Evolutionary conservation across 2,329 filamentous ascomycete genomes (phyloP), one percentile per base, ranked within the genome.

Genomic region (Xylaria sp.): DNA sequence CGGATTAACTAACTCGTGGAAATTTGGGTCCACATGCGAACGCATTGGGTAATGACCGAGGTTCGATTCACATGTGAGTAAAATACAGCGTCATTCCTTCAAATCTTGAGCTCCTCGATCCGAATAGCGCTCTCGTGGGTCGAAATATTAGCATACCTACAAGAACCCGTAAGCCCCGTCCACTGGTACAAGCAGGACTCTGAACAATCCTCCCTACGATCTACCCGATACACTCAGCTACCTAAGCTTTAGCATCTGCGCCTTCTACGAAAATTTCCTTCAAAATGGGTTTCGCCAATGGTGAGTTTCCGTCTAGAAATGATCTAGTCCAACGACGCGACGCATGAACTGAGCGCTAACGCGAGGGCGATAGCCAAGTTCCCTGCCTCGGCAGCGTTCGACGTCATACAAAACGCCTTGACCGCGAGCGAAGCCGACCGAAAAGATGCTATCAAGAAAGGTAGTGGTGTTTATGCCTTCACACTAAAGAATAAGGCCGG

Each of bases 351-450:
- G 17, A 65, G 4, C 24, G 21, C 61, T 69, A 54, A 74, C 57
- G 30, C 12, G 47, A 32, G 50, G 5, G 7, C 42, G 30, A 57
- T 75, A 94, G 92, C 89, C 81, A 90, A 90, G 74, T 98, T 97
- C 83, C 95, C 96, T 73, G 89, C 95, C 78, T 98, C 96, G 68
- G 90, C 83, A 73, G 94, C 94, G 74, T 99, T 99, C 82, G 96
- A 99, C 79, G 86, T 85, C 77, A 98, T 99, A 86, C 89, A 92
- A 81, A 79, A 83, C 62, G 88, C 90, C 61, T 90, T 99, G 72
- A 82, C 85, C 77, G 81, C 86, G 76, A 89, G 87, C 80, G 89
- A 92, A 32, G 86, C 88, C 72, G 92, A 93, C 82, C 92, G 79
- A 72, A 84, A 97, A 84, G 90, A 94, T 73, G 94, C 95, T 74